A percentile compares a stretch with the other conserved stretches of the same genome.
Conservation (phyloP, 805 yeast species). For the Candida anglica region DNA sequence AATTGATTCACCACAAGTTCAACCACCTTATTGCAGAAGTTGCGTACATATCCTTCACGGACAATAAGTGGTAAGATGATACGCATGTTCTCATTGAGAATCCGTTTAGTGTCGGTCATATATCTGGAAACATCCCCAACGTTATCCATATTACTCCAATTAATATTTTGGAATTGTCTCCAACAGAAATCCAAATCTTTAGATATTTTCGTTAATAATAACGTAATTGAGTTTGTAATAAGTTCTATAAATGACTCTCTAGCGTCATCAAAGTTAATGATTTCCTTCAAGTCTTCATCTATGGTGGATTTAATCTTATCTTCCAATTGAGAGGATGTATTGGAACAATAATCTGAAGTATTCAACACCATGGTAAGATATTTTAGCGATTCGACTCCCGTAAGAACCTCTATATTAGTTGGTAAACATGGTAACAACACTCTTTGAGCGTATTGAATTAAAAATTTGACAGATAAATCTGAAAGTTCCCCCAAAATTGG, state of each 20-base stretch:
- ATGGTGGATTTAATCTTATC: conserved; percentile 47
- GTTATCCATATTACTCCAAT: conserved; percentile 65
- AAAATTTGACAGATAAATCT: conserved; percentile 60
- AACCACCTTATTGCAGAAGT: conserved; percentile 70
- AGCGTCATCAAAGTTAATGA: conserved; percentile 51
- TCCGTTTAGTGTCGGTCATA: conserved; percentile 51
- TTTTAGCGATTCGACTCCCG: conserved; percentile 56
- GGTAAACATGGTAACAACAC: conserved; percentile 32
- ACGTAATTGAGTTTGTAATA: conserved; percentile 53
- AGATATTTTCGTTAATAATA: conserved; percentile 55
- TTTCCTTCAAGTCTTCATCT: conserved; percentile 29
- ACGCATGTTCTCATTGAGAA: conserved; percentile 38
- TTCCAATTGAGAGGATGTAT: conserved; percentile 74
- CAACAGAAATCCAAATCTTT: conserved; percentile 65
- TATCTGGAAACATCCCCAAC: conserved; percentile 74
- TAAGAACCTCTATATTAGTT: conserved; percentile 21
- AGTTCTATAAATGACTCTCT: conserved; percentile 54
- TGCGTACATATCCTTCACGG: conserved; percentile 67
- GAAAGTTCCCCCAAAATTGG: conserved; percentile 51
- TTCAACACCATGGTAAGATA: conserved; percentile 71
- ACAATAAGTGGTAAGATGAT: conserved; percentile 55
- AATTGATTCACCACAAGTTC: conserved; percentile 60
- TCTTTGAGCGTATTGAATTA: conserved; percentile 41
- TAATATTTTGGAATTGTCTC: conserved; percentile 74
- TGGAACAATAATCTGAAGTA: conserved; percentile 85